Evolutionary conservation across 2,329 filamentous ascomycete species (phyloP).

Genomic region (Myriosclerotinia duriaeana): DNA sequence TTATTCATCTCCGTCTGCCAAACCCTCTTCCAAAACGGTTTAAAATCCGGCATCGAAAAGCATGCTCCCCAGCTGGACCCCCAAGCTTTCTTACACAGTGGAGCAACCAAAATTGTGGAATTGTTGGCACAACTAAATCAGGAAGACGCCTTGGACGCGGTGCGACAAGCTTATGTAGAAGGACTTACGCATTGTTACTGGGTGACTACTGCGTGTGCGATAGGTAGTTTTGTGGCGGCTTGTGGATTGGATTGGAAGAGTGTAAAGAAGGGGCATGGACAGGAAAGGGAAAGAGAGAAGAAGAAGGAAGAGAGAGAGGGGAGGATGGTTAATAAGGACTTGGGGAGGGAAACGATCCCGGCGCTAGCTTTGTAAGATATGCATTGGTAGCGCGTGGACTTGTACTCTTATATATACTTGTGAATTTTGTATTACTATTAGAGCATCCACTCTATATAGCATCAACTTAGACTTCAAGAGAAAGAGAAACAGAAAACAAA

Average conservation of each 20-base stretch:
- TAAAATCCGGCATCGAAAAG: slow-evolving; percentile 52
- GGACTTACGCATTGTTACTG: slow-evolving; percentile 54
- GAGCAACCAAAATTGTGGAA: slow-evolving; percentile 51
- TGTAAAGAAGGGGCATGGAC: slow-evolving; percentile 47
- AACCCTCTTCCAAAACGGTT: slow-evolving; percentile 64
- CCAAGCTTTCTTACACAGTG: slow-evolving; percentile 51
- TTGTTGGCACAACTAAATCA: slow-evolving; percentile 47
- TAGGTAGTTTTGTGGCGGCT: slow-evolving; percentile 47
- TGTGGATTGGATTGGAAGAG: slow-evolving; percentile 54
- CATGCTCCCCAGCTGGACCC: slow-evolving; percentile 50
- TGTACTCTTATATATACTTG: background rate
- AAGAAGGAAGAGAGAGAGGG: slow-evolving; percentile 9
- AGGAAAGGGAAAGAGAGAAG: slow-evolving; percentile 24
- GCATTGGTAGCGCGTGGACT: background rate
- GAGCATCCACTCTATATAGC: background rate
- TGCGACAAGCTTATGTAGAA: slow-evolving; percentile 56
- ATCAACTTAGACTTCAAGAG: background rate
- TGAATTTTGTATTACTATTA: background rate
- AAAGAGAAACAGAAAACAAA: background rate
- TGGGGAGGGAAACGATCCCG: background rate
- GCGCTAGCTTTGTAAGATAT: background rate
- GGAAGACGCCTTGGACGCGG: slow-evolving; percentile 45
- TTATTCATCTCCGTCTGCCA: slow-evolving; percentile 65
- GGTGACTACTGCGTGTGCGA: slow-evolving; percentile 51
- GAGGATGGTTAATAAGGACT: background rate